phyloP scores from a whole-genome alignment of 2,329 filamentous ascomycete species.

The Claviceps capensis region DNA sequence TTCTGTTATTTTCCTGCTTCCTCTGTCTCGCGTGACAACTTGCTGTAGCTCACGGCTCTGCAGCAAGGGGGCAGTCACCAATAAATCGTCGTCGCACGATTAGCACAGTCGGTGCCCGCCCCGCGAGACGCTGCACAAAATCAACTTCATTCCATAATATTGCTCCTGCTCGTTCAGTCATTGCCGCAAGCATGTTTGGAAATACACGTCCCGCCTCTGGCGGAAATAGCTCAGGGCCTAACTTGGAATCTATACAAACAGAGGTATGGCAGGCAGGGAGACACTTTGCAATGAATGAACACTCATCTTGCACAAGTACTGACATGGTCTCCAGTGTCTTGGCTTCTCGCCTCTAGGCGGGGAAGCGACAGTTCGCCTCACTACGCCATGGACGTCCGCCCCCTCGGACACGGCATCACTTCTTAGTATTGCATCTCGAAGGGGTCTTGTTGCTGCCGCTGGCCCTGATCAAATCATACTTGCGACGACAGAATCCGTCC shows the following conservation, averaged over 20 bases:
- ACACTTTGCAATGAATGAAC: neutral
- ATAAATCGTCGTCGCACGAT: neutral
- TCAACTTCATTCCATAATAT: conserved; percentile 12
- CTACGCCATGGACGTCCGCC: conserved; percentile 61
- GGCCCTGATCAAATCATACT: conserved; percentile 69
- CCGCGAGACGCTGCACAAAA: neutral
- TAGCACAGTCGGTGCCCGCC: neutral
- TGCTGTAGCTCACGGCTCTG: neutral
- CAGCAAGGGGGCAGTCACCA: neutral
- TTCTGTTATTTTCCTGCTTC: neutral
- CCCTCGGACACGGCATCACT: conserved; percentile 71
- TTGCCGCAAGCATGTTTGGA: conserved; percentile 42
- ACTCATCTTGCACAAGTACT: neutral
- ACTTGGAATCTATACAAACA: conserved; percentile 67
- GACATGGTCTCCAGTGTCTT: conserved; percentile 39
- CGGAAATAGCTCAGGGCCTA: conserved; percentile 37
- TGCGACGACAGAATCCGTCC: conserved; percentile 61
- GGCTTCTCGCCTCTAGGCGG: conserved; percentile 71
- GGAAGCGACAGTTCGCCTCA: conserved; percentile 71
- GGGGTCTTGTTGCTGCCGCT: conserved; percentile 74
- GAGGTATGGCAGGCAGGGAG: conserved; percentile 41
- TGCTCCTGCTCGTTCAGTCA: conserved; percentile 12
- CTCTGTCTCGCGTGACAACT: neutral
- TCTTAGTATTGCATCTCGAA: conserved; percentile 65
- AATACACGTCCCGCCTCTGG: conserved; percentile 31